phyloP scores from a whole-genome alignment of 2,329 filamentous ascomycete species.

The Fusarium sp. region DNA sequence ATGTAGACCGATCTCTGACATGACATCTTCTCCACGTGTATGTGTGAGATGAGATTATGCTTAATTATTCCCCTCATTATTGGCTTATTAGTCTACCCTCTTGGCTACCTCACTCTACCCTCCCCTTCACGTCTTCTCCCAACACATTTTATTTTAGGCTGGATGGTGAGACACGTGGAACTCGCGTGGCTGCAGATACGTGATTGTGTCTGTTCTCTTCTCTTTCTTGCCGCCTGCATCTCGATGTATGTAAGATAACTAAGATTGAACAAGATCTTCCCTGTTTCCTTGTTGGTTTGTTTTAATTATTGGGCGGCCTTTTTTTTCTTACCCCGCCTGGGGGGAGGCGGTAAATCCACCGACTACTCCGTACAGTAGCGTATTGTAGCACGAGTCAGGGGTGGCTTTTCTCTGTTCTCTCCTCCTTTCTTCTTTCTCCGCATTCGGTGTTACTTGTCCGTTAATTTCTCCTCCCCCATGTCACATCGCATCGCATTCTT shows the following conservation, averaged over 20 bases:
- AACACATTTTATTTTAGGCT: constrained; percentile 6
- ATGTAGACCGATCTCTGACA: not conserved
- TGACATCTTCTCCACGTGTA: constrained; percentile 15
- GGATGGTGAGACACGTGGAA: constrained; percentile 13
- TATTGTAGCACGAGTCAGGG: not conserved
- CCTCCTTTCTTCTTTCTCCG: not conserved
- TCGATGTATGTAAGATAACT: not conserved
- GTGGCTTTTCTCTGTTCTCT: not conserved
- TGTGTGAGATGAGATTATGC: constrained; percentile 1
- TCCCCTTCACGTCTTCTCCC: not conserved
- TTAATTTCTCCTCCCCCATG: not conserved
- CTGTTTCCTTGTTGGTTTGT: not conserved
- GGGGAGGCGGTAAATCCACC: not conserved
- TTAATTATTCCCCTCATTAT: constrained; percentile 12
- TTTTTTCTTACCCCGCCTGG: not conserved
- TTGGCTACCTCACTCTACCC: not conserved
- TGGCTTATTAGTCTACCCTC: not conserved
- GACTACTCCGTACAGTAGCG: not conserved
- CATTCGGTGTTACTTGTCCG: constrained; percentile 9
- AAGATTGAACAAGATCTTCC: not conserved
- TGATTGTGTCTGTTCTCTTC: not conserved
- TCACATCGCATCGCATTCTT: not conserved
- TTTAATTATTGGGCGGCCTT: not conserved
- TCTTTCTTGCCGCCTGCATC: not conserved
- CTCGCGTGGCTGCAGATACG: constrained; percentile 7